These are phyloP conservation scores for Penicillium flavigenum DNA, from an alignment of 495 filamentous ascomycete genomes.

Conservation along the genomic window DNA sequence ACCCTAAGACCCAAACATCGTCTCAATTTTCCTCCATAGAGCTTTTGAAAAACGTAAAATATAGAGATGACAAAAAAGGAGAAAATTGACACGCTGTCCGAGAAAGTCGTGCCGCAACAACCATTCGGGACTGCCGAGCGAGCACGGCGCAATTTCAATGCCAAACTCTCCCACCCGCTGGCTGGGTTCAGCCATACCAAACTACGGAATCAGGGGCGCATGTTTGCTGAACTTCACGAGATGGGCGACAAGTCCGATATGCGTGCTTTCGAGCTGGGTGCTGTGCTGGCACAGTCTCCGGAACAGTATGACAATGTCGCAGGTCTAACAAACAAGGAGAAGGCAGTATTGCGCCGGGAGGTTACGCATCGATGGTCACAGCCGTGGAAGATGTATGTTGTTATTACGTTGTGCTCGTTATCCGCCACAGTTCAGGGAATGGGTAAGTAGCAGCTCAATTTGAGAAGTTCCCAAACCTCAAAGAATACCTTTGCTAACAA, in stretches of 20 bases:
- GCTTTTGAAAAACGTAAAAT: not conserved
- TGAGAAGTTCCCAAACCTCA: not conserved
- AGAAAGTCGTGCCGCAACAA: conserved; percentile 29
- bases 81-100: conserved; percentile 19
- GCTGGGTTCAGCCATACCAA: conserved; percentile 59
- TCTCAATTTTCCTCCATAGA: not conserved
- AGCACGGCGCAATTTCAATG: conserved; percentile 53
- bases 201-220: conserved; percentile 61
- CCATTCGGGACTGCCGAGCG: conserved; percentile 46
- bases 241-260: conserved; percentile 62
- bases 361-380: conserved; percentile 71
- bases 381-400: conserved; percentile 65
- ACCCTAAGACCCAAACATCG: not conserved
- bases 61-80: conserved; percentile 16
- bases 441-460: conserved; percentile 42
- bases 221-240: conserved; percentile 62
- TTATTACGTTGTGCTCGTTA: conserved; percentile 62
- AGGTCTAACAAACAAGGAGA: conserved; percentile 57
- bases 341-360: conserved; percentile 59
- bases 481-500: not conserved
- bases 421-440: conserved; percentile 70
- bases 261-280: conserved; percentile 69
- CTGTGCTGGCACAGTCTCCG: conserved; percentile 64
- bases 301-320: conserved; percentile 52
- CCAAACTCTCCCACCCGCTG: conserved; percentile 70